Conservation (phyloP, 345 rosid genomes). For the Moricandia arvensis region DNA sequence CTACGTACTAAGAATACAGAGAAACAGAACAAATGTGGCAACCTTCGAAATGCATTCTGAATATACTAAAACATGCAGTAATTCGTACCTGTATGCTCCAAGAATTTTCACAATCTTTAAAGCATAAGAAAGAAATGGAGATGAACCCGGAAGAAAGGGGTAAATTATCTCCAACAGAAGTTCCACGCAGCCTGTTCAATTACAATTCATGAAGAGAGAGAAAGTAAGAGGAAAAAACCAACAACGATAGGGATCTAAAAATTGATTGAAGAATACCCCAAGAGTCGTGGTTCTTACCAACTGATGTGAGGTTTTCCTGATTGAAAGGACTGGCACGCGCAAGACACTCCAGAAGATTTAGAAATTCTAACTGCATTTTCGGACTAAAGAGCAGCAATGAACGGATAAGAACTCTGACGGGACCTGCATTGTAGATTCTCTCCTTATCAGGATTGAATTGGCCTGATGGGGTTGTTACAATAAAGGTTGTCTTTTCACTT, state of each 20-base stretch:
- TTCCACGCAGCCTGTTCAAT: constrained; percentile 79
- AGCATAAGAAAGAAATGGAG: constrained; percentile 72
- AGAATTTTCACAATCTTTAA: constrained; percentile 94
- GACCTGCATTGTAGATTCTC: constrained; percentile 85
- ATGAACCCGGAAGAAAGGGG: constrained; percentile 83
- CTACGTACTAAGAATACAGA: constrained; percentile 18
- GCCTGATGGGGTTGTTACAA: constrained; percentile 60
- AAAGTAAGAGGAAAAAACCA: constrained; percentile 35
- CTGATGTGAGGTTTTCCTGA: constrained; percentile 90
- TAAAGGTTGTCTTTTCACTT: constrained; percentile 49
- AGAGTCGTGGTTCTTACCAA: constrained; percentile 58
- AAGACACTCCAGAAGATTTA: constrained; percentile 74
- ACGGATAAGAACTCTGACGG: constrained; percentile 74
- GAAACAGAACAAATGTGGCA: constrained; percentile 17
- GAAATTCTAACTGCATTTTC: constrained; percentile 83
- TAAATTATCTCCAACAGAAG: constrained; percentile 83
- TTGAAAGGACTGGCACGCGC: constrained; percentile 88
- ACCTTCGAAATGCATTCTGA: constrained; percentile 6
- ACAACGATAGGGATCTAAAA: constrained; percentile 10
- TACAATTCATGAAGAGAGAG: constrained; percentile 23
- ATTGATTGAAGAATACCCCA: constrained; percentile 19
- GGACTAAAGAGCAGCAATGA: constrained; percentile 92
- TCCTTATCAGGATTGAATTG: constrained; percentile 72
- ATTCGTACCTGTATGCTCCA: constrained; percentile 82
- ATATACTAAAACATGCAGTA: constrained; percentile 7